phyloP scores from a whole-genome alignment of 371 early-diverging fungal genomes.

The Mucor sp. region DNA sequence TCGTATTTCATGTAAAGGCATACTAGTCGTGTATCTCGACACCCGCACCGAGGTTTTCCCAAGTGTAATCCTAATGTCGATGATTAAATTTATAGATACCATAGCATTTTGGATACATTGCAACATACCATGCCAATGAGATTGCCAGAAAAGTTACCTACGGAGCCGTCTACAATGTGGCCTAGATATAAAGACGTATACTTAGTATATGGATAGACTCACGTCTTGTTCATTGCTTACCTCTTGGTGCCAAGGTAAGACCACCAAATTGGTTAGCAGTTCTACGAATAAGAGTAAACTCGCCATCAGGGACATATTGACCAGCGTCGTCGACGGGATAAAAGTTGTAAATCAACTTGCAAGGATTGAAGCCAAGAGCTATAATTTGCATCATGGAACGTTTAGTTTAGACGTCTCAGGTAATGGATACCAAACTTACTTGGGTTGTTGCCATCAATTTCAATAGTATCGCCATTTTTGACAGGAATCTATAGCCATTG shows the following conservation, averaged over 20 bases:
- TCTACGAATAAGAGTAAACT: constrained; percentile 14
- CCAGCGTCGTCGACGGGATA: constrained; percentile 22
- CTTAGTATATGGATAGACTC: neutral
- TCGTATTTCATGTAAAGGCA: too few species aligned
- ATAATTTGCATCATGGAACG: neutral
- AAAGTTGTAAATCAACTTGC: constrained; percentile 24
- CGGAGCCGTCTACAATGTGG: constrained; percentile 7
- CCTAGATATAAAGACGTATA: neutral
- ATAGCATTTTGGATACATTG: too few species aligned
- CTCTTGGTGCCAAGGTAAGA: constrained; percentile 24
- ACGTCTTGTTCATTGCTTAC: neutral
- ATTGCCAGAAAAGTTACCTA: constrained; percentile 6
- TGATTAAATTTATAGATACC: too few species aligned
- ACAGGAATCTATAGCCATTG: constrained; percentile 37
- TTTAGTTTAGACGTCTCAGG: neutral
- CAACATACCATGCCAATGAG: neutral
- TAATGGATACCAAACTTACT: neutral
- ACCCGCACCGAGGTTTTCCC: neutral
- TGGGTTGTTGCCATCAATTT: constrained; percentile 4
- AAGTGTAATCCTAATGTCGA: neutral
- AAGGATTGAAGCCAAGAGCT: constrained; percentile 9
- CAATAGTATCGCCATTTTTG: constrained; percentile 7
- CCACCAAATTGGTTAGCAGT: constrained; percentile 24
- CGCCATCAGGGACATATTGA: constrained; percentile 6
- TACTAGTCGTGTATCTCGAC: constrained; percentile 1